Conservation (phyloP, 306 rosid genomes). For the Macrotyloma uniflorum region DNA sequence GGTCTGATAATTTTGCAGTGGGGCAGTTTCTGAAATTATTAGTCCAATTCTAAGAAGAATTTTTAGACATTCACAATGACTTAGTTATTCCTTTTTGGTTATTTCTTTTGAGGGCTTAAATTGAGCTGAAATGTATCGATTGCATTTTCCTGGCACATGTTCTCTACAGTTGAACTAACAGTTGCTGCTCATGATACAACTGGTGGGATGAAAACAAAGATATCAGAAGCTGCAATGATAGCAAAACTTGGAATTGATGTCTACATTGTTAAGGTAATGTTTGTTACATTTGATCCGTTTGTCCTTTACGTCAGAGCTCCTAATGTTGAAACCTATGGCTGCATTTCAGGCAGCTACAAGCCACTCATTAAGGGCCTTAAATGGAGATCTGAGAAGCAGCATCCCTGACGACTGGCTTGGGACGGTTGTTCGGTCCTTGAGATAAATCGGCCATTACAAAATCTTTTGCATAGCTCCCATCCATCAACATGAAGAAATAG, state of each 20-base stretch:
- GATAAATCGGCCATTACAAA: slow-evolving; percentile 31
- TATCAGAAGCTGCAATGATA: slow-evolving; percentile 86
- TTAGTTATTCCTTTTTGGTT: not conserved
- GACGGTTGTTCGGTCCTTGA: slow-evolving; percentile 61
- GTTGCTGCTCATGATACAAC: slow-evolving; percentile 90
- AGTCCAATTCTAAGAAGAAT: not conserved
- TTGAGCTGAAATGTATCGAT: not conserved
- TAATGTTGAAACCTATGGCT: slow-evolving; percentile 27
- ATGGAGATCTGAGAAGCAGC: slow-evolving; percentile 65
- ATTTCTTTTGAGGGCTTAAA: not conserved
- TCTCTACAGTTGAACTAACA: slow-evolving; percentile 57
- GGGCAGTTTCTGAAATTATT: not conserved
- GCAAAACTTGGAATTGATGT: slow-evolving; percentile 90
- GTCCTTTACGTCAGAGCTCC: not conserved
- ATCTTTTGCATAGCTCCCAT: slow-evolving; percentile 22
- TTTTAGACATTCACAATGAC: not conserved
- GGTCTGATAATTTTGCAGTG: not conserved
- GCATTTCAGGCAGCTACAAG: slow-evolving; percentile 82
- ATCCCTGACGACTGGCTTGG: slow-evolving; percentile 93
- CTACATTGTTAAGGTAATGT: slow-evolving; percentile 74
- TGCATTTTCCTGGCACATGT: slow-evolving; percentile 13
- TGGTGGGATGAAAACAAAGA: slow-evolving; percentile 86
- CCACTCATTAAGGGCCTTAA: slow-evolving; percentile 74
- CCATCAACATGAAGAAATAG: not conserved
- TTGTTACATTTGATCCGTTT: not conserved